Evolutionary conservation across 75 land plant species (phyloP).

Genomic region (Larix kaempferi): DNA sequence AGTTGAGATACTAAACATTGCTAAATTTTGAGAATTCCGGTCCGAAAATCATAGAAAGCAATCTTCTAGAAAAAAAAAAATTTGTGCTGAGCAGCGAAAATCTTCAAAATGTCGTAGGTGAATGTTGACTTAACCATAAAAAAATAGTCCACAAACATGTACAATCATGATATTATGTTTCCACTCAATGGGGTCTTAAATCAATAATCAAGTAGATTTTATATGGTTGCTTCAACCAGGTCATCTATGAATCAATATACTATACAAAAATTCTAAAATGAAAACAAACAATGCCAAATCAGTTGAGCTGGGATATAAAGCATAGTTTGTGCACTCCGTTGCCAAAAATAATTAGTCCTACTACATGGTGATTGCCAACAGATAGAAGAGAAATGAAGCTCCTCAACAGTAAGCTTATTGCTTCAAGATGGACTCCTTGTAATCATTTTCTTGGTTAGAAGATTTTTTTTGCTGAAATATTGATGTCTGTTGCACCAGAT

Average conservation of each 20-base stretch:
- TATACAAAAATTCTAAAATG: neutral
- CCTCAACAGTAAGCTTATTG: neutral
- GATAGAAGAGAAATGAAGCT: neutral
- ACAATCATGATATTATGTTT: neutral
- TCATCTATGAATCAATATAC: conserved; percentile 1
- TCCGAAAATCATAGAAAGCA: neutral
- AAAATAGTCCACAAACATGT: neutral
- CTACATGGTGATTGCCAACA: neutral
- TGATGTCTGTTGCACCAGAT: neutral
- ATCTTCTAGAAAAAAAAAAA: neutral
- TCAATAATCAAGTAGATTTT: neutral
- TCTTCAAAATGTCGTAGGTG: neutral
- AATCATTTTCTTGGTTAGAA: neutral
- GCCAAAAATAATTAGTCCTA: neutral
- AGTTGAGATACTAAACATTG: neutral
- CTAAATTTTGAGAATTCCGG: neutral
- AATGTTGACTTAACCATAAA: neutral
- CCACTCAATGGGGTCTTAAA: neutral
- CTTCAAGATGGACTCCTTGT: neutral
- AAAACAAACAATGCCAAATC: neutral
- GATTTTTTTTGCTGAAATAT: neutral
- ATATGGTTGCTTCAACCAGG: conserved; percentile 3
- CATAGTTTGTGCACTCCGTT: conserved; percentile 1
- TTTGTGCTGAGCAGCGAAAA: neutral
- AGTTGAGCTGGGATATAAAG: neutral